phyloP scores from a whole-genome alignment of 2,329 filamentous ascomycete species.

The Beauveria bassiana region DNA sequence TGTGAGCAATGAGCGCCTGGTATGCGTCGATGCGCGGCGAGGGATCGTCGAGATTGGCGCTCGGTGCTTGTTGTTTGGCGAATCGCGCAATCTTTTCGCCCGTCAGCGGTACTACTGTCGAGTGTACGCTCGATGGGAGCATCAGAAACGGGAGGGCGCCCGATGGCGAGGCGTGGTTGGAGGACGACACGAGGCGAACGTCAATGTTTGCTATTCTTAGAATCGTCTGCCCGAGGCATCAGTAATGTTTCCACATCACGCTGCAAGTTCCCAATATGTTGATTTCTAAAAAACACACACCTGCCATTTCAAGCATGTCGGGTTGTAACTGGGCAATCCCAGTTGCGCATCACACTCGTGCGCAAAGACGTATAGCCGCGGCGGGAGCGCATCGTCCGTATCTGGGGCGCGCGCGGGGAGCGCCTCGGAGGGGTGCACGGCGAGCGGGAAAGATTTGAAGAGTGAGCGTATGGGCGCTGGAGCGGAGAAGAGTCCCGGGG shows the following conservation, averaged over 20 bases:
- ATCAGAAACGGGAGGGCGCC: constrained; percentile 85
- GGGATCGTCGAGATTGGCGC: constrained; percentile 34
- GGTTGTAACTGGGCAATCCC: constrained; percentile 75
- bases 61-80: constrained; percentile 40
- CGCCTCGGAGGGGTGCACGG: constrained; percentile 65
- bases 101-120: constrained; percentile 29
- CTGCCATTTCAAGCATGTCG: constrained; percentile 94
- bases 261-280: too few relatives aligned
- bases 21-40: constrained; percentile 64
- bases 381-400: constrained; percentile 27
- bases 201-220: constrained; percentile 67
- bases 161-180: constrained; percentile 86
- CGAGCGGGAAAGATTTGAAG: constrained; percentile 77
- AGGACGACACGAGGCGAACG: constrained; percentile 63
- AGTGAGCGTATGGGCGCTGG: constrained; percentile 71
- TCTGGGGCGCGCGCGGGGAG: constrained; percentile 54
- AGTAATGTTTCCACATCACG: too few relatives aligned
- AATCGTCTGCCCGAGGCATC: constrained; percentile 53
- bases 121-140: not conserved
- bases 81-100: constrained; percentile 60
- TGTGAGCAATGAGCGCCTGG: constrained; percentile 65
- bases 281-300: constrained; percentile 38
- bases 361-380: constrained; percentile 71
- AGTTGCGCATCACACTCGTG: constrained; percentile 51
- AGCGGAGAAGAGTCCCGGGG: constrained; percentile 39